A percentile compares a stretch with the other conserved stretches of the same genome.
Conservation (phyloP, 495 filamentous ascomycete species). For the Astrothelium macrocarpum region DNA sequence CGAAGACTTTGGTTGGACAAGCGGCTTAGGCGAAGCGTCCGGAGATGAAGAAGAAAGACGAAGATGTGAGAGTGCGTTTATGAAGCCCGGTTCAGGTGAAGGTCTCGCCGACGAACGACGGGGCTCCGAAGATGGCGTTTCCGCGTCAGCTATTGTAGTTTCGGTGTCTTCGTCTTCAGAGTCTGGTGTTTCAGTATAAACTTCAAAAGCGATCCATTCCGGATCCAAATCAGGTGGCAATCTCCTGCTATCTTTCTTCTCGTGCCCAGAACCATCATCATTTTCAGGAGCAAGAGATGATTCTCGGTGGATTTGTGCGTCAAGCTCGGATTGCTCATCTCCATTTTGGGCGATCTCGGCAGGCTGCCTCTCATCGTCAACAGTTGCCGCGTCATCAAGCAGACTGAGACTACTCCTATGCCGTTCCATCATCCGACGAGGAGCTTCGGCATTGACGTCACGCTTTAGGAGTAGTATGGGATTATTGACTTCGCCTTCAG, state of each 20-base stretch:
- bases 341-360: not conserved
- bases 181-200: conserved; percentile 57
- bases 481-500: conserved; percentile 67
- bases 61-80: conserved; percentile 22
- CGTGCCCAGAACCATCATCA: conserved; percentile 4
- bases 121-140: conserved; percentile 8
- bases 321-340: conserved; percentile 52
- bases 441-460: conserved; percentile 64
- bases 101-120: conserved; percentile 12
- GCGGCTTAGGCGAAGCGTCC: conserved; percentile 16
- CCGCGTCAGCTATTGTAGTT: conserved; percentile 28
- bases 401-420: conserved; percentile 15
- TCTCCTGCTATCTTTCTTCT: conserved; percentile 41
- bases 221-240: conserved; percentile 76
- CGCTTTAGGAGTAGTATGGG: conserved; percentile 82
- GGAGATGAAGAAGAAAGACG: conserved; percentile 29
- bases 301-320: conserved; percentile 55
- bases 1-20: conserved; percentile 30
- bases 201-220: conserved; percentile 93
- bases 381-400: conserved; percentile 14
- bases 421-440: conserved; percentile 54
- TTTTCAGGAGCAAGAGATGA: conserved; percentile 19
- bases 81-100: conserved; percentile 34
- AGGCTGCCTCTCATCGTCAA: not conserved
- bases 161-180: conserved; percentile 48